phyloP scores from a whole-genome alignment of 495 filamentous ascomycete species.

The Neurospora sublineolata region DNA sequence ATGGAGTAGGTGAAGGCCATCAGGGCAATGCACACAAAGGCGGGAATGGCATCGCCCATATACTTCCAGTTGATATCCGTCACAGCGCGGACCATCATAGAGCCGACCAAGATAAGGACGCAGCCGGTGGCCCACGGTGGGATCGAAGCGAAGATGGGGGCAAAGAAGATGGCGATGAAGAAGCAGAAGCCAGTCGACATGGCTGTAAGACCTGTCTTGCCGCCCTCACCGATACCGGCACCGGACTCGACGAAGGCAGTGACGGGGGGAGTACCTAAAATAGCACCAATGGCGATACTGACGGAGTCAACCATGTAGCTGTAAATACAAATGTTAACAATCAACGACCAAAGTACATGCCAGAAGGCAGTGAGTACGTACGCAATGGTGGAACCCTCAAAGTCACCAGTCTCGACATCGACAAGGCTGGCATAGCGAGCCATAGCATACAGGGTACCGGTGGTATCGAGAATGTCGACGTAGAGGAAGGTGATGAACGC shows the following conservation, averaged over 20 bases:
- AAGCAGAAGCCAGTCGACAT: constrained; percentile 65
- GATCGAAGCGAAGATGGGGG: constrained; percentile 75
- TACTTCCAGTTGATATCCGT: constrained; percentile 79
- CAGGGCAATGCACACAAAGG: constrained; percentile 65
- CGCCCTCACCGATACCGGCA: constrained; percentile 75
- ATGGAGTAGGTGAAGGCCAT: constrained; percentile 85
- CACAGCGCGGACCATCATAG: constrained; percentile 65
- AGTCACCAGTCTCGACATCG: constrained; percentile 62
- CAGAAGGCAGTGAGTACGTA: constrained; percentile 2
- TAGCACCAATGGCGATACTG: constrained; percentile 63
- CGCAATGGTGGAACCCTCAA: constrained; percentile 65
- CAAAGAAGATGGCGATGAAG: constrained; percentile 79
- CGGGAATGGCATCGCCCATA: constrained; percentile 64
- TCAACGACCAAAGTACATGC: neutral
- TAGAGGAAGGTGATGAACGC: constrained; percentile 78
- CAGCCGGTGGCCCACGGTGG: constrained; percentile 76
- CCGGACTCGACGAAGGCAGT: constrained; percentile 78
- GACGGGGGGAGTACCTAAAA: constrained; percentile 63
- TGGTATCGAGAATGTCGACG: constrained; percentile 71
- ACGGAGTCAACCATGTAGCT: constrained; percentile 65
- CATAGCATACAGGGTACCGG: constrained; percentile 74
- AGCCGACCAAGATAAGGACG: constrained; percentile 68
- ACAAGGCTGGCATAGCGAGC: constrained; percentile 64
- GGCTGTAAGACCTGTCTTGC: constrained; percentile 71
- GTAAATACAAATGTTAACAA: neutral